Evolutionary conservation across 1,284 basidiomycete genomes (phyloP).

Genomic region (Ceratobasidium sp.): DNA sequence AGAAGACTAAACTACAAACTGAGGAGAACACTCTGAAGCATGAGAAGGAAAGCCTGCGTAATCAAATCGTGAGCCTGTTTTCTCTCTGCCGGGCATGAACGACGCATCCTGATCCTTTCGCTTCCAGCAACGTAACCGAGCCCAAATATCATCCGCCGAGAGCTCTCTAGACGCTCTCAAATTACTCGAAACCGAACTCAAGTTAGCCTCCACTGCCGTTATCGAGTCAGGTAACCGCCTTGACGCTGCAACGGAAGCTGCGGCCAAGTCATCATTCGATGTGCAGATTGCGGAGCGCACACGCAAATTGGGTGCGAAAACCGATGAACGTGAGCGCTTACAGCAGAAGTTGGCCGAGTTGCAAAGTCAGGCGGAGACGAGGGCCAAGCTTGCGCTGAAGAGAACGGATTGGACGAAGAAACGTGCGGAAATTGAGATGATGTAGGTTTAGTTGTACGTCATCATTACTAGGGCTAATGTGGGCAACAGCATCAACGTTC

Average conservation of each 20-base stretch:
- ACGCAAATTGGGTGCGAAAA: conserved; percentile 29
- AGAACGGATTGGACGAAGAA: conserved; percentile 76
- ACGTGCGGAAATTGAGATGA: conserved; percentile 72
- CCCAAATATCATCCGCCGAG: conserved; percentile 68
- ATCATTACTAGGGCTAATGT: neutral
- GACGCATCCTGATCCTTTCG: neutral
- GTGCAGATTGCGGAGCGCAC: conserved; percentile 45
- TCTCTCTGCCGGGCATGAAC: conserved; percentile 1
- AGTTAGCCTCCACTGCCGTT: conserved; percentile 49
- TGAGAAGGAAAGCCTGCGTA: conserved; percentile 44
- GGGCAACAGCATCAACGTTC: conserved; percentile 68
- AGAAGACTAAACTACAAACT: conserved; percentile 54
- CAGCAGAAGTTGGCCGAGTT: conserved; percentile 71
- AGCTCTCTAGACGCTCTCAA: conserved; percentile 69
- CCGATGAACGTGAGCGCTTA: conserved; percentile 72
- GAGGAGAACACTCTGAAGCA: conserved; percentile 46
- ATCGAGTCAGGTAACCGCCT: conserved; percentile 55
- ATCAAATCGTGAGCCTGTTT: conserved; percentile 60
- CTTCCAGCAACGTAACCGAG: conserved; percentile 65
- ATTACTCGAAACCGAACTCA: conserved; percentile 69
- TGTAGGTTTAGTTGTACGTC: conserved; percentile 64
- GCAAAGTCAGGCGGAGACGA: conserved; percentile 80
- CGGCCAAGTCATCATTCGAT: conserved; percentile 57
- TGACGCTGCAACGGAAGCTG: conserved; percentile 69
- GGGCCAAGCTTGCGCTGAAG: conserved; percentile 86